Conservation (phyloP, 345 rosid genomes). For the Salix udensis region DNA sequence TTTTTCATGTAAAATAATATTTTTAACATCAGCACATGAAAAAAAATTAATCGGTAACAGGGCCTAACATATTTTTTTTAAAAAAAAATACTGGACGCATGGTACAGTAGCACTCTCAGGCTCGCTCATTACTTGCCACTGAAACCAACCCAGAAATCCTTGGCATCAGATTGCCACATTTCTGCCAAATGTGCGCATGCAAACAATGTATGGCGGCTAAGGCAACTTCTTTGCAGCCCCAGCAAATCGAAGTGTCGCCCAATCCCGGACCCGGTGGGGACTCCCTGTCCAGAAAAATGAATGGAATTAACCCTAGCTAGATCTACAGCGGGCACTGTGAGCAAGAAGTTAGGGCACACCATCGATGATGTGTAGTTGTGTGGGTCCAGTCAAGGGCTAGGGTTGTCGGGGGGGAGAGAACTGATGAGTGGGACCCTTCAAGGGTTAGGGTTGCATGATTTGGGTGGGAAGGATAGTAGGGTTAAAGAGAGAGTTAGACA, state of each 20-base stretch:
- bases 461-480: conserved; percentile 13
- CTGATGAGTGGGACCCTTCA: conserved; percentile 38
- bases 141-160: background rate
- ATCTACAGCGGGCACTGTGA: conserved; percentile 32
- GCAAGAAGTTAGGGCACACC: conserved; percentile 52
- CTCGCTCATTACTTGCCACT: conserved; percentile 15
- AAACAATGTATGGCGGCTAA: conserved; percentile 58
- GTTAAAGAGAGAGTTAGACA: background rate
- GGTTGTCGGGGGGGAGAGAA: conserved; percentile 43
- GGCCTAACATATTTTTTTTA: conserved; percentile 24
- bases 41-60: conserved; percentile 26
- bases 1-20: too few relatives aligned
- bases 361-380: conserved; percentile 40
- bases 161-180: conserved; percentile 23
- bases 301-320: conserved; percentile 1
- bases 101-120: conserved; percentile 74
- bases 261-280: conserved; percentile 35
- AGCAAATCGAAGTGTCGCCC: conserved; percentile 31
- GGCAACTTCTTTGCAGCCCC: conserved; percentile 29
- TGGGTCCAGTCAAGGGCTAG: conserved; percentile 41
- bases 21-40: too few relatives aligned
- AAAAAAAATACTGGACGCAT: conserved; percentile 48
- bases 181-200: conserved; percentile 52
- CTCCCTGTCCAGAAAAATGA: conserved; percentile 30
- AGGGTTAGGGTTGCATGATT: conserved; percentile 30